Percentiles rank a stretch among this genome's conserved stretches.
Conservation (phyloP, 1,284 basidiomycete species). For the Wolfiporia cocos region DNA sequence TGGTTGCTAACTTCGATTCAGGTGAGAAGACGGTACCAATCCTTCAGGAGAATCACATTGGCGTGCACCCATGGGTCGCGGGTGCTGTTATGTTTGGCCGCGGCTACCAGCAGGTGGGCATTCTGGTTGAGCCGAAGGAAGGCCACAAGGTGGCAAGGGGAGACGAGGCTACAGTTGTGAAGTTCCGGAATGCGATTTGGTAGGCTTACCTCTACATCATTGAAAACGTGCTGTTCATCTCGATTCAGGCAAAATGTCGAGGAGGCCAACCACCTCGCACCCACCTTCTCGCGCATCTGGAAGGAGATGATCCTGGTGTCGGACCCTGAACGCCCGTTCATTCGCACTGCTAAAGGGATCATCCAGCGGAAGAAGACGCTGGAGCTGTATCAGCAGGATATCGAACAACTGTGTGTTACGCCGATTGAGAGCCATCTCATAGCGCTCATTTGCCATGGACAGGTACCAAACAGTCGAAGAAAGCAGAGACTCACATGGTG, state of each 20-base stretch:
- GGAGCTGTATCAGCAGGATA: constrained; percentile 24
- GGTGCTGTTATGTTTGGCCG: constrained; percentile 34
- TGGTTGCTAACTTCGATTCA: not conserved
- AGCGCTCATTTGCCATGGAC: not conserved
- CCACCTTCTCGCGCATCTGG: constrained; percentile 29
- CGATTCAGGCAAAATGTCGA: constrained; percentile 27
- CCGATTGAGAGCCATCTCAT: not conserved
- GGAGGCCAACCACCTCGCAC: constrained; percentile 25
- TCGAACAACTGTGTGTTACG: constrained; percentile 23
- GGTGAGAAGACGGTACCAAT: constrained; percentile 38
- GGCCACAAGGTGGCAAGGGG: constrained; percentile 17
- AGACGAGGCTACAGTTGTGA: constrained; percentile 15
- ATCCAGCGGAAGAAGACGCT: constrained; percentile 21
- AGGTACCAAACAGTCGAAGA: constrained; percentile 21
- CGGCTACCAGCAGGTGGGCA: constrained; percentile 30
- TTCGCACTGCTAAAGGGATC: constrained; percentile 26
- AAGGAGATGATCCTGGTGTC: constrained; percentile 32
- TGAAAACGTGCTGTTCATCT: not conserved
- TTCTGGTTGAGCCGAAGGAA: constrained; percentile 29
- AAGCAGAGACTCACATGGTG: constrained; percentile 10
- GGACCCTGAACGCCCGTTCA: constrained; percentile 23
- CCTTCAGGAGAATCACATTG: constrained; percentile 23
- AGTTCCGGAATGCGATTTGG: constrained; percentile 31
- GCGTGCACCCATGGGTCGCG: constrained; percentile 21
- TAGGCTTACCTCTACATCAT: constrained; percentile 7